Percentiles rank a stretch among this genome's conserved stretches.
Evolutionary conservation across 2,329 filamentous ascomycete genomes (phyloP).

Genomic region (Elsinoe fawcettii): DNA sequence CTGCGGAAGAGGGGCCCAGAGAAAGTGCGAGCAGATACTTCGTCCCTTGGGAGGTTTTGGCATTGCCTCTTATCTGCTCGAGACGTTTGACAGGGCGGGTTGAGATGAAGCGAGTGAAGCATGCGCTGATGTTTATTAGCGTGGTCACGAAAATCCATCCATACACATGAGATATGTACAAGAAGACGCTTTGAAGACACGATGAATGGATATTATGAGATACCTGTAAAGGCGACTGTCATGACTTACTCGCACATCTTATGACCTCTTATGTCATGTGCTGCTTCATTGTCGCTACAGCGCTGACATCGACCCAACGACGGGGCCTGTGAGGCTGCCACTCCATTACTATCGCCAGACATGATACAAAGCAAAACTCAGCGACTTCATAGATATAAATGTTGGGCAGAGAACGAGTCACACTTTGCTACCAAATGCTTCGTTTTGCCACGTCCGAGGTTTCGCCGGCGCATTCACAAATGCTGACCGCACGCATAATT

Average conservation of each 20-base stretch:
- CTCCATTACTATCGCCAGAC: background rate
- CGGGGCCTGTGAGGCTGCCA: background rate
- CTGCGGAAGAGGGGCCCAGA: conserved; percentile 71
- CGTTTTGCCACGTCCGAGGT: background rate
- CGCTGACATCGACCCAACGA: conserved; percentile 5
- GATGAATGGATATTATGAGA: too few relatives aligned
- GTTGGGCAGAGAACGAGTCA: background rate
- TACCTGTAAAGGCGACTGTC: too few relatives aligned
- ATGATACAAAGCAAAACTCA: background rate
- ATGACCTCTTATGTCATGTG: conserved; percentile 2
- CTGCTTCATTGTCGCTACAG: background rate
- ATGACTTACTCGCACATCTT: conserved; percentile 15
- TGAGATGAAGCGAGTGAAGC: conserved; percentile 69
- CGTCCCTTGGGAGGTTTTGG: conserved; percentile 36
- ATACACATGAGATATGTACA: too few relatives aligned
- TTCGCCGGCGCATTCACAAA: background rate
- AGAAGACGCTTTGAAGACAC: too few relatives aligned
- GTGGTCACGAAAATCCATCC: too few relatives aligned
- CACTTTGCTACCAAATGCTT: background rate
- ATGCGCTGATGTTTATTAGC: conserved; percentile 45
- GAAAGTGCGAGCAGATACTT: conserved; percentile 71
- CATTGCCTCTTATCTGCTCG: conserved; percentile 44
- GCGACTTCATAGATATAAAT: background rate
- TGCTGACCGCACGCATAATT: background rate
- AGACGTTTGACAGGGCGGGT: conserved; percentile 75